Evolutionary conservation across 1,284 basidiomycete genomes (phyloP).

Genomic region (Cutaneotrichosporon daszewskae): DNA sequence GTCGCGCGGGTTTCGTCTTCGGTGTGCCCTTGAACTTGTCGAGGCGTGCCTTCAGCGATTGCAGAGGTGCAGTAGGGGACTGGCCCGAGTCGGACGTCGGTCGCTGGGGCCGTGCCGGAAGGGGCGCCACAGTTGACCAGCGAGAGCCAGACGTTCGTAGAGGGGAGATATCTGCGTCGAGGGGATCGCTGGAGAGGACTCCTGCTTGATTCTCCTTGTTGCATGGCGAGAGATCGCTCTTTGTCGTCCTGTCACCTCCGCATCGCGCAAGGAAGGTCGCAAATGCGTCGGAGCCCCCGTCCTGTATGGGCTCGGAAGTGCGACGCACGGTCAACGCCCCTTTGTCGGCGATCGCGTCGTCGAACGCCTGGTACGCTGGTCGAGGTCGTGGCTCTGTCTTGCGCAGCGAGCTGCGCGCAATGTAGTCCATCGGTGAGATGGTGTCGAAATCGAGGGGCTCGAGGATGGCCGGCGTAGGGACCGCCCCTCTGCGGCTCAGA

Average conservation of each 20-base stretch:
- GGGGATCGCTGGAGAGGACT: too few relatives aligned
- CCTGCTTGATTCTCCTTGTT: background rate
- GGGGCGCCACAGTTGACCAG: background rate
- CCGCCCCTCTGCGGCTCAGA: too few relatives aligned
- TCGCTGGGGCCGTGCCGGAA: background rate
- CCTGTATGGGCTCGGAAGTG: constrained; percentile 7
- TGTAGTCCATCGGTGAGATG: too few relatives aligned
- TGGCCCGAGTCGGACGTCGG: background rate
- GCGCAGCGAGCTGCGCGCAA: too few relatives aligned
- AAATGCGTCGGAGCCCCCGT: constrained; percentile 1
- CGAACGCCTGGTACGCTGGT: background rate
- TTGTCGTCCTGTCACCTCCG: constrained; percentile 3
- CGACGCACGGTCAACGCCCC: background rate
- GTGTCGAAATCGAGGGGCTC: too few relatives aligned
- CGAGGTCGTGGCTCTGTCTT: too few relatives aligned
- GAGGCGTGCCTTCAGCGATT: background rate
- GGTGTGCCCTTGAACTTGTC: constrained; percentile 1
- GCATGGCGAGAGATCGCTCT: constrained; percentile 6
- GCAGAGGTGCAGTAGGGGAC: constrained; percentile 2
- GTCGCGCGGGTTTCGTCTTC: background rate
- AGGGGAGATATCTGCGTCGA: constrained; percentile 2
- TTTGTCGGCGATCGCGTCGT: background rate
- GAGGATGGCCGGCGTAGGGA: too few relatives aligned
- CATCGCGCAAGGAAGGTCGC: constrained; percentile 9
- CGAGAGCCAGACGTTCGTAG: too few relatives aligned